Evolutionary conservation across 768 basidiomycete genomes (phyloP).

Genomic region (Coprinopsis sp.): DNA sequence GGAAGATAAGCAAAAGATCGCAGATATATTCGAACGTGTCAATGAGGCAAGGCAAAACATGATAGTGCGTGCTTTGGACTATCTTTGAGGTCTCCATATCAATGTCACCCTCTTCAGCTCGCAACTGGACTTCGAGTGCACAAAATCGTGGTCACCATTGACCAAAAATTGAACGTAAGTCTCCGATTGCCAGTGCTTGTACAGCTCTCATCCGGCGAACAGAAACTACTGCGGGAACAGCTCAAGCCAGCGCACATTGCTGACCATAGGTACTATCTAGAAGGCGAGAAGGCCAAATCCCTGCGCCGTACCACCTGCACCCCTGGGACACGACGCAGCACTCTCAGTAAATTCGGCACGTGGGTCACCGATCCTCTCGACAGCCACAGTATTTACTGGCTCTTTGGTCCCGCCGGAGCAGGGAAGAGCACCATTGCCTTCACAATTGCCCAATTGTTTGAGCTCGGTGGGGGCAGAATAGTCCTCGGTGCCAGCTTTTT

Average conservation of each 20-base stretch:
- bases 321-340: slow-evolving; percentile 19
- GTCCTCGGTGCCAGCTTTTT: too few relatives aligned
- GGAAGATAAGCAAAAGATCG: slow-evolving; percentile 11
- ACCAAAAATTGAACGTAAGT: slow-evolving; percentile 2
- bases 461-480: slow-evolving; percentile 7
- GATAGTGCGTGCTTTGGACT: slow-evolving; percentile 8
- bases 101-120: slow-evolving; percentile 12
- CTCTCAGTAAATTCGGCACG: slow-evolving; percentile 18
- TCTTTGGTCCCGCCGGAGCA: too few relatives aligned
- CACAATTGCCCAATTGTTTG: too few relatives aligned
- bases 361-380: too few relatives aligned
- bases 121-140: slow-evolving; percentile 6
- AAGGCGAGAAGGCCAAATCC: slow-evolving; percentile 5
- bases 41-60: slow-evolving; percentile 14
- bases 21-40: slow-evolving; percentile 14
- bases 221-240: slow-evolving; percentile 2
- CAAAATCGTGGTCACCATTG: slow-evolving; percentile 7
- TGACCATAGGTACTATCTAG: too few relatives aligned
- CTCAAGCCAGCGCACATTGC: slow-evolving; percentile 13
- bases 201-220: slow-evolving; percentile 4
- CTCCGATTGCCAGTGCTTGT: not conserved
- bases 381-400: too few relatives aligned
- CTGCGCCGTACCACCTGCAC: slow-evolving; percentile 18
- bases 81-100: not conserved
- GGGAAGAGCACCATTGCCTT: too few relatives aligned